These are phyloP conservation scores for Cephalotrichum gorgonifer DNA, from an alignment of 2,329 filamentous ascomycete genomes.

Conservation along the genomic window DNA sequence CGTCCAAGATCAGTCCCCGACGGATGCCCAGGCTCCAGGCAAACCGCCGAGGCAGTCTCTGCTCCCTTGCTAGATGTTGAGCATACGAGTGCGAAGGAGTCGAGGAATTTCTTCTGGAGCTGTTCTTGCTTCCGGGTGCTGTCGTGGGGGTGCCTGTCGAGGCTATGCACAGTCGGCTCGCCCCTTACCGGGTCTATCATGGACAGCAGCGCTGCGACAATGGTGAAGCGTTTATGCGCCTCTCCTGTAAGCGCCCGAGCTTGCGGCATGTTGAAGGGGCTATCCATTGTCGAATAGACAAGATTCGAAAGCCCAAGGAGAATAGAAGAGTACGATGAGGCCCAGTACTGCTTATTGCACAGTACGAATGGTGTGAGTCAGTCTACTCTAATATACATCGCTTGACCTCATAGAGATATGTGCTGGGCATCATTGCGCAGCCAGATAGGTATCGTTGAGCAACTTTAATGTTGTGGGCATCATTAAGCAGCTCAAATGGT, in stretches of 20 bases:
- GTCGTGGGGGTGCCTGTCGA: slow-evolving; percentile 13
- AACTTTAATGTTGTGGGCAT: too few relatives aligned
- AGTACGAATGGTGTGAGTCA: too few relatives aligned
- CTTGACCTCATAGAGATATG: too few relatives aligned
- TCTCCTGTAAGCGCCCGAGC: neutral
- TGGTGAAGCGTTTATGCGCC: neutral
- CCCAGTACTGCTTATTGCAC: too few relatives aligned
- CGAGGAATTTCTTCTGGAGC: slow-evolving; percentile 18
- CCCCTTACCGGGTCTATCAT: slow-evolving; percentile 16
- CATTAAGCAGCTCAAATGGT: too few relatives aligned
- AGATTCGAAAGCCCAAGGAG: too few relatives aligned
- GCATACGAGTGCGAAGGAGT: slow-evolving; percentile 20
- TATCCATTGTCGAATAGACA: too few relatives aligned
- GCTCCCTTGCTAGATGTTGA: slow-evolving; percentile 12
- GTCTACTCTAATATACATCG: too few relatives aligned
- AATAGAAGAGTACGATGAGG: too few relatives aligned
- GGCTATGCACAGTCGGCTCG: slow-evolving; percentile 13
- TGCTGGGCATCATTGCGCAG: too few relatives aligned
- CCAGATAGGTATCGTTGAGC: too few relatives aligned
- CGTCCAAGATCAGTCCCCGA: slow-evolving; percentile 7
- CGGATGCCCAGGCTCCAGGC: slow-evolving; percentile 14
- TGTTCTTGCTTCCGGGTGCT: slow-evolving; percentile 6
- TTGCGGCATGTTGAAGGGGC: neutral
- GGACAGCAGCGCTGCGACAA: neutral
- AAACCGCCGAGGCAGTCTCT: slow-evolving; percentile 18